These are phyloP conservation scores for Allium cepa DNA, from an alignment of 106 monocot species.

Conservation along the genomic window DNA sequence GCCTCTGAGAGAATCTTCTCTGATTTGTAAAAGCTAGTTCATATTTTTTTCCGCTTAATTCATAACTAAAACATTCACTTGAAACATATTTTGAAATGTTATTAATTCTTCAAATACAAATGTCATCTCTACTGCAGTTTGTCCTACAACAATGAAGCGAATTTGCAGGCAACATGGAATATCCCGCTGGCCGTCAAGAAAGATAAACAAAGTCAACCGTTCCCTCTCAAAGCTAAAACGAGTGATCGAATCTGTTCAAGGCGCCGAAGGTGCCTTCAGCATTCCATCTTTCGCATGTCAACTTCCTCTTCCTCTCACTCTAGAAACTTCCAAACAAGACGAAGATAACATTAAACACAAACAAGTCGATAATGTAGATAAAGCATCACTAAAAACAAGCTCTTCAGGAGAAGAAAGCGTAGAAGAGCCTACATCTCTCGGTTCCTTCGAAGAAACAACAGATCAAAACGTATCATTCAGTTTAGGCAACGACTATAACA, in stretches of 20 bases:
- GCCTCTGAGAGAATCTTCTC: too few species aligned
- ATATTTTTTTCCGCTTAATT: too few species aligned
- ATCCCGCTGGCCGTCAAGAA: constrained; percentile 65
- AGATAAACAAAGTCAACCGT: constrained; percentile 71
- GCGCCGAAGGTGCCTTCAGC: constrained; percentile 35
- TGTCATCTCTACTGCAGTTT: constrained; percentile 30
- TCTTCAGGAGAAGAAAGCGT: constrained; percentile 34
- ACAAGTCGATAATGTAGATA: constrained; percentile 1
- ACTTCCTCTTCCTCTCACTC: constrained; percentile 23
- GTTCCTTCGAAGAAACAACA: constrained; percentile 31
- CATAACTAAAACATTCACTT: too few species aligned
- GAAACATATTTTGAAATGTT: neutral
- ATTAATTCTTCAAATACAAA: too few species aligned
- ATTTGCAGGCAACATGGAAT: constrained; percentile 77
- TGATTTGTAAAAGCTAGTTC: too few species aligned
- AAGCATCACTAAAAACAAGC: constrained; percentile 18
- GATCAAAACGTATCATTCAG: constrained; percentile 1
- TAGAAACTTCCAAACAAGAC: constrained; percentile 18
- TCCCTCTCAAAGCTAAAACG: constrained; percentile 55
- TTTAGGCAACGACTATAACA: constrained; percentile 2
- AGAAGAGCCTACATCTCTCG: constrained; percentile 34
- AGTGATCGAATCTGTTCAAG: constrained; percentile 66
- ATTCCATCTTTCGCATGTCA: constrained; percentile 35
- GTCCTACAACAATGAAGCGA: constrained; percentile 71
- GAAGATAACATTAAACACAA: constrained; percentile 7